These are phyloP conservation scores for Ananas comosus DNA, from an alignment of 176 grass and related monocot genomes.

Conservation along the genomic window DNA sequence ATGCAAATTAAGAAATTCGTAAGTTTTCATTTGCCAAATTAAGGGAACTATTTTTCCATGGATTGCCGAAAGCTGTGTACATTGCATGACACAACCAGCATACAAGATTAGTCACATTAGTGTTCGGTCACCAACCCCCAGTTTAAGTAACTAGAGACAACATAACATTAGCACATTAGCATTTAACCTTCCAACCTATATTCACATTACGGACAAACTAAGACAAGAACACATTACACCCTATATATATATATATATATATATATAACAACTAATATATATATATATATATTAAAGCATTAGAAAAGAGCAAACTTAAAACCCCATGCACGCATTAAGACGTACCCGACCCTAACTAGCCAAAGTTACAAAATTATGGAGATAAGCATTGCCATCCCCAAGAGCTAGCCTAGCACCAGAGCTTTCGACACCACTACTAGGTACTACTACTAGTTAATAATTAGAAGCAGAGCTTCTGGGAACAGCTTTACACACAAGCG, in stretches of 20 bases:
- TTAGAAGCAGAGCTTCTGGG: slow-evolving; percentile 1
- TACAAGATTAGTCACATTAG: not conserved
- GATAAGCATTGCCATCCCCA: too few relatives aligned
- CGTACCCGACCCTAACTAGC: too few relatives aligned
- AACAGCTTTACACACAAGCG: slow-evolving; percentile 50
- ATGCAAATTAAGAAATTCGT: too few relatives aligned
- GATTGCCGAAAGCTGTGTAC: not conserved
- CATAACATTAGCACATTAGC: slow-evolving; percentile 10
- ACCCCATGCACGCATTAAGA: too few relatives aligned
- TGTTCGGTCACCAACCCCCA: not conserved
- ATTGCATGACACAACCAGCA: not conserved
- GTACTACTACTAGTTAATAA: not conserved
- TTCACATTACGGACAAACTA: slow-evolving; percentile 7
- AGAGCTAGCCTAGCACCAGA: too few relatives aligned
- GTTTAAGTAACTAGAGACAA: not conserved
- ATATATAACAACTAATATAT: too few relatives aligned
- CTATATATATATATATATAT: too few relatives aligned
- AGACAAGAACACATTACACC: not conserved
- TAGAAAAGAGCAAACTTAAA: too few relatives aligned
- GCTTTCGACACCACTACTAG: too few relatives aligned
- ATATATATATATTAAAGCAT: too few relatives aligned
- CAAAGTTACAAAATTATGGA: too few relatives aligned
- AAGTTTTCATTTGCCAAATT: too few relatives aligned
- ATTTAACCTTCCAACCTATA: slow-evolving; percentile 11
- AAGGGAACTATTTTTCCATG: not conserved